A percentile compares a stretch with the other conserved stretches of the same genome.
Conservation (phyloP, 2,329 filamentous ascomycete species). For the Lachnellula cervina region DNA sequence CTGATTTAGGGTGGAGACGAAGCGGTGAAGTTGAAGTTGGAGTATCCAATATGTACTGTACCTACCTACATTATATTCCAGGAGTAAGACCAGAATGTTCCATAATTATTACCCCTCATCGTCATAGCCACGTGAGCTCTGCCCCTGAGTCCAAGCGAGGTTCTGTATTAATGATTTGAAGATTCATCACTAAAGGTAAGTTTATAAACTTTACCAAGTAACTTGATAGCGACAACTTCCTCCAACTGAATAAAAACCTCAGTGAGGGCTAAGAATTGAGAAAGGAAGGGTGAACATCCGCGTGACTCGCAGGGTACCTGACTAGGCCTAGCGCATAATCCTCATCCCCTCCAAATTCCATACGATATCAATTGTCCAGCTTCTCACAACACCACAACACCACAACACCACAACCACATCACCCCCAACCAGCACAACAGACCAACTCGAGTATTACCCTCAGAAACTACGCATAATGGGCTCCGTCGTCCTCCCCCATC, state of each 20-base stretch:
- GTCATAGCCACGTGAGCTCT: neutral
- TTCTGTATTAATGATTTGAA: too few relatives aligned
- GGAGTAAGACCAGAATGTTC: neutral
- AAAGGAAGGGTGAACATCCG: too few relatives aligned
- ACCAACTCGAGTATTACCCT: neutral
- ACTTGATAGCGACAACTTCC: too few relatives aligned
- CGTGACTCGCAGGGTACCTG: neutral
- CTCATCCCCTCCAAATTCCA: neutral
- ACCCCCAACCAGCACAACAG: neutral
- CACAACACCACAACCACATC: neutral
- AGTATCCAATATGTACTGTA: too few relatives aligned
- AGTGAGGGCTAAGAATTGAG: too few relatives aligned
- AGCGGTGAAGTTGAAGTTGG: too few relatives aligned
- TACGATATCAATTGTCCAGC: neutral
- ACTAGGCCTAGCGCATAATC: neutral
- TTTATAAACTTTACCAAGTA: too few relatives aligned
- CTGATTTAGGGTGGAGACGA: too few relatives aligned
- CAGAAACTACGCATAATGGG: conserved; percentile 40
- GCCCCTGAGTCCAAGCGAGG: neutral
- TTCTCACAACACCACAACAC: neutral
- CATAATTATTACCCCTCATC: neutral
- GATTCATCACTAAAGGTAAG: too few relatives aligned
- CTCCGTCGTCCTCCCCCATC: conserved; percentile 87
- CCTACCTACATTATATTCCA: too few relatives aligned
- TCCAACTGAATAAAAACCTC: too few relatives aligned